phyloP scores from a whole-genome alignment of 2,329 filamentous ascomycete species.

The Arthrobotrys conoides region DNA sequence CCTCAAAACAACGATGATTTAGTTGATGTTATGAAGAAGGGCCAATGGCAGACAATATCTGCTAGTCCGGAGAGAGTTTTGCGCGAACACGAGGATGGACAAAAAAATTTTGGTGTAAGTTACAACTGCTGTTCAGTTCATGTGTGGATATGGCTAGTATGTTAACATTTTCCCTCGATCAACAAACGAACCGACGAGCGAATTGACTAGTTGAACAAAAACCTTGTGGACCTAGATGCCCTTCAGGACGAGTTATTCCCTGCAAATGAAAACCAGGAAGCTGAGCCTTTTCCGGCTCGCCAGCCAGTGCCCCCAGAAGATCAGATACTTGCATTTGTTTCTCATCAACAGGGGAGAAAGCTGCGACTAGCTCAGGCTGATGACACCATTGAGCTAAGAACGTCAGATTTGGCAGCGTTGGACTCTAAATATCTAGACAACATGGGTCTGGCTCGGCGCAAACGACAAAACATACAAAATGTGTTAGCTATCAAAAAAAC shows the following conservation, averaged over 20 bases:
- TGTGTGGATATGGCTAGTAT: background rate
- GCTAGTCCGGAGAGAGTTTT: constrained; percentile 23
- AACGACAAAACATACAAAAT: constrained; percentile 18
- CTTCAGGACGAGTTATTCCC: constrained; percentile 18
- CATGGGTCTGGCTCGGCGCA: constrained; percentile 33
- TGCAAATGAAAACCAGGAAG: background rate
- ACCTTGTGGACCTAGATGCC: constrained; percentile 34
- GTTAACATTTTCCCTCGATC: background rate
- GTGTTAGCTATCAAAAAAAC: constrained; percentile 14
- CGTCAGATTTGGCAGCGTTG: constrained; percentile 35
- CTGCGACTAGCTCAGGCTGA: constrained; percentile 10
- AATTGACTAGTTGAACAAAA: constrained; percentile 17
- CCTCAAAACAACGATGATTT: background rate
- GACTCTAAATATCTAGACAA: constrained; percentile 36
- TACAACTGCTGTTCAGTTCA: background rate
- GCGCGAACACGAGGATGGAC: constrained; percentile 51
- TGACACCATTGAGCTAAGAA: constrained; percentile 28
- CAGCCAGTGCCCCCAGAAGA: background rate
- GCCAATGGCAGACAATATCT: constrained; percentile 5
- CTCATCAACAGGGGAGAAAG: background rate
- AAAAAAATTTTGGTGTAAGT: constrained; percentile 24
- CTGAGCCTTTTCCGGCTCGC: constrained; percentile 37
- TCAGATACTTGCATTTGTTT: background rate
- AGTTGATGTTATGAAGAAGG: constrained; percentile 17
- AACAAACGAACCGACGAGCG: background rate